phyloP scores from a whole-genome alignment of 2,329 filamentous ascomycete genomes.

The Elsinoe ampelina region DNA sequence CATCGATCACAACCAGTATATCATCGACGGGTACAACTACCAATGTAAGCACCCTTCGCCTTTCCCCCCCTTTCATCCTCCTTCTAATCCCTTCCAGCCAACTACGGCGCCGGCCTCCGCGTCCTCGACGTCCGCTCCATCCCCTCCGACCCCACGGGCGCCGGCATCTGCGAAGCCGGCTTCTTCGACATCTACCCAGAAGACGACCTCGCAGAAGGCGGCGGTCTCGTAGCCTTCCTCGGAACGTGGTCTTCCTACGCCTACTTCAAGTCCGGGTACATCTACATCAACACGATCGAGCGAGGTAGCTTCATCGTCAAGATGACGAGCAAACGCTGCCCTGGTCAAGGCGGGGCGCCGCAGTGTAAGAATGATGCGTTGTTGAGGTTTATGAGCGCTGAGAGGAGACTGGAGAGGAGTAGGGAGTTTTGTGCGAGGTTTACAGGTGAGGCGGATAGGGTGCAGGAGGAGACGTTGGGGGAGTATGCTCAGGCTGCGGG shows the following conservation, averaged over 20 bases:
- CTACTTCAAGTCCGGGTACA: constrained; percentile 40
- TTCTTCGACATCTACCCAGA: constrained; percentile 46
- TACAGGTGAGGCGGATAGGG: constrained; percentile 14
- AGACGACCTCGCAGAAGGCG: constrained; percentile 36
- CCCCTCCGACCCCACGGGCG: constrained; percentile 37
- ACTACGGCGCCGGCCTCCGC: constrained; percentile 30
- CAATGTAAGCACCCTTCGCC: constrained; percentile 24
- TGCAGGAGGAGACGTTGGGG: constrained; percentile 16
- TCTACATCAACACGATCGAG: constrained; percentile 46
- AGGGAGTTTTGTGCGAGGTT: constrained; percentile 18
- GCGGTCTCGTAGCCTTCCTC: constrained; percentile 22
- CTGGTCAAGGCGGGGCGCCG: constrained; percentile 8
- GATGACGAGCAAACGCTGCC: constrained; percentile 17
- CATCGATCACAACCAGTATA: constrained; percentile 37
- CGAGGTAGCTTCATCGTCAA: constrained; percentile 43
- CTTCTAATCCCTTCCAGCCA: constrained; percentile 15
- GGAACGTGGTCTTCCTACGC: constrained; percentile 44
- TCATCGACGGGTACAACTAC: constrained; percentile 30
- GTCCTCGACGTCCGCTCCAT: constrained; percentile 30
- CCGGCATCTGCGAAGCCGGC: constrained; percentile 36
- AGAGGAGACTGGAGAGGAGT: constrained; percentile 17
- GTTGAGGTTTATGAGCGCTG: constrained; percentile 13
- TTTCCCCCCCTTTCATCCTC: background rate
- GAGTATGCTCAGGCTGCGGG: constrained; percentile 17
- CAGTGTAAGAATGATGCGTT: constrained; percentile 17